Evolutionary conservation across 1,284 basidiomycete genomes (phyloP), one percentile per base, ranked within the genome.

Genomic region (Malassezia sympodialis): DNA sequence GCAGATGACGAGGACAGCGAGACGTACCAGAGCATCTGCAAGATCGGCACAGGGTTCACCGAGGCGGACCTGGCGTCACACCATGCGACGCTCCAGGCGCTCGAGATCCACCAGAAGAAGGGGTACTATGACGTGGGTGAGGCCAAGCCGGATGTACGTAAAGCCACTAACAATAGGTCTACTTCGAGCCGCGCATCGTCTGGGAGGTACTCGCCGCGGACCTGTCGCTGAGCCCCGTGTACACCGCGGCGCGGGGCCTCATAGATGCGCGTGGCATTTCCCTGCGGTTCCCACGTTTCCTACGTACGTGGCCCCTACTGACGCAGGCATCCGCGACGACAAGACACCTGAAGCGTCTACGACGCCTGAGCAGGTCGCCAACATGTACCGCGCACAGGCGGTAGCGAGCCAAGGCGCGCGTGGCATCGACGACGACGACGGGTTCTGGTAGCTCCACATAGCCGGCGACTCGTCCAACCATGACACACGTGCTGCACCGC

Each of bases 131-230:
- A 90, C 75, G 76, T 85, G 35, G 93, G 74, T 31, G 71, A 68
- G 3, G 69, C 69, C 10, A 73, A 71, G 34, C 69, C 72, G 4
- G 66, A 73, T 43, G 54, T 61, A 51, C 55, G 44, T 46, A 23
- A 1, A 21, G 30, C 5, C 7, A 11, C 30, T 32, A 31, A 21
- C 24, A 21, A n/a, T 7, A 46, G 46, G 61, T 73, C 6, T 73
- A 59, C 49, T 74, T 75, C 49, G 69, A 73, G 39, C 61, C 69
- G 11, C 63, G 66, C 46, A 49, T 94, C 17, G 89, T 99, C 1
- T 98, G 93, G 91, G 94, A 99, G 77, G 91, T 99, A 28, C 81
- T 98, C 67, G 88, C 93, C 0, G 94, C 94, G 5, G 94, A 99
- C 78, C 76, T 99, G 66, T 94, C 89, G 76, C 78, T 98, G 6